Percentiles rank a stretch among this genome's conserved stretches.
Conservation (phyloP, 1,139 yeast species). For the Kazachstania sp. region DNA sequence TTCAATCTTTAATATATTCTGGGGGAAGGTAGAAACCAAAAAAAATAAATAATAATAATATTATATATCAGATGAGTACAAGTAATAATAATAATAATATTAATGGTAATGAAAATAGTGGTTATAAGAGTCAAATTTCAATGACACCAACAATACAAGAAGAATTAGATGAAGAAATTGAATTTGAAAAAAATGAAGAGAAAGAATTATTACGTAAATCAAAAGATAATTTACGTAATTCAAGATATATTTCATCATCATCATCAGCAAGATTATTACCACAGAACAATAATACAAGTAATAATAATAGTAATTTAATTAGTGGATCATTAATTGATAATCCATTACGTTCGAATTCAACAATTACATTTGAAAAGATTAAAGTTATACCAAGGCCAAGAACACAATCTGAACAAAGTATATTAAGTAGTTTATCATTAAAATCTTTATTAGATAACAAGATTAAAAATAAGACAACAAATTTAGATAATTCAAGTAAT, state of each 20-base stretch:
- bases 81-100: no score
- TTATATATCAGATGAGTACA: no score
- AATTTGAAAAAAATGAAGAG: not conserved
- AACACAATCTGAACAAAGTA: slow-evolving; percentile 54
- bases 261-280: not conserved
- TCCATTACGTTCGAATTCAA: slow-evolving; percentile 7
- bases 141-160: slow-evolving; percentile 12
- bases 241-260: not conserved
- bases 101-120: slow-evolving; percentile 38
- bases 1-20: no score
- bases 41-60: no score
- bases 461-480: not conserved
- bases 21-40: no score
- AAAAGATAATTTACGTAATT: not conserved
- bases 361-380: slow-evolving; percentile 40
- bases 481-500: slow-evolving; percentile 5
- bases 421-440: slow-evolving; percentile 52
- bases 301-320: no score
- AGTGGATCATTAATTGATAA: not conserved
- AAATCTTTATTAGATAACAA: slow-evolving; percentile 32
- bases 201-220: not conserved
- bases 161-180: slow-evolving; percentile 8
- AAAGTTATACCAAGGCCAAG: slow-evolving; percentile 44
- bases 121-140: slow-evolving; percentile 50
- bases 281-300: no score